Base-by-base conservation (phyloP, 768 basidiomycete genomes). In the Podaxis sp. region DNA sequence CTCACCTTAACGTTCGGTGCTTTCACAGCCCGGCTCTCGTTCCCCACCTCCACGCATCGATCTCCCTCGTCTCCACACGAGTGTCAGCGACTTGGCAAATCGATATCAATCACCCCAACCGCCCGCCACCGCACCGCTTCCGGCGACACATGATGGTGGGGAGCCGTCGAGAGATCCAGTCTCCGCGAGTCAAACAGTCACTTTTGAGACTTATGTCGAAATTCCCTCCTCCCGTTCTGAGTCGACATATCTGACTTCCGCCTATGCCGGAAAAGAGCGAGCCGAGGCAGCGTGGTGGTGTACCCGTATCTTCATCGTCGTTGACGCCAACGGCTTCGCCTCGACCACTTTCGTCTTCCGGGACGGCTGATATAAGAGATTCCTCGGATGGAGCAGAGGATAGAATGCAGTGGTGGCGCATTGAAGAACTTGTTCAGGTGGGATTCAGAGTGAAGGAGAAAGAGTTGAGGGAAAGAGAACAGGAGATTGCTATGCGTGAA, bases 61-160 rank as follows among this genome's bases (percentile, higher is more conserved):
- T 55, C 67, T 87, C 11, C 89, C 88, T 37, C 83, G 84, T 17
- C 72, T 89, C 26, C 85, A 88, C 1, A 72, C 83, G 56, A 89
- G 85, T 49, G 89, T 90, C 26, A 82, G 79, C 8, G 80, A 85
- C 65, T 74, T 91, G 12, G 88, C 89, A 2, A 82, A 80, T 41
- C 84, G 84, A 36, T 92, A 89, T 66, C 82, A 85, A 66, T 72
- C 82, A 5, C 60, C 68, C 1, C 82, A 82, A 26, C 73, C 71
- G 12, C 79, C 76, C 50, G 67, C 75, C n/a, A 80, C 82, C 26
- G 41, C 12, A 44, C 22, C 22, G 11, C 48, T 37, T 58, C 68
- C 0, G 58, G 20, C 30, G 17, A 36, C 28, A 37, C 13, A 46
- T 22, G 52, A 22, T 2, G 30, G 15, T 36, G 30, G 52, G 8